Conservation (phyloP, 139 green algal species). For the Chloropicon primus region DNA sequence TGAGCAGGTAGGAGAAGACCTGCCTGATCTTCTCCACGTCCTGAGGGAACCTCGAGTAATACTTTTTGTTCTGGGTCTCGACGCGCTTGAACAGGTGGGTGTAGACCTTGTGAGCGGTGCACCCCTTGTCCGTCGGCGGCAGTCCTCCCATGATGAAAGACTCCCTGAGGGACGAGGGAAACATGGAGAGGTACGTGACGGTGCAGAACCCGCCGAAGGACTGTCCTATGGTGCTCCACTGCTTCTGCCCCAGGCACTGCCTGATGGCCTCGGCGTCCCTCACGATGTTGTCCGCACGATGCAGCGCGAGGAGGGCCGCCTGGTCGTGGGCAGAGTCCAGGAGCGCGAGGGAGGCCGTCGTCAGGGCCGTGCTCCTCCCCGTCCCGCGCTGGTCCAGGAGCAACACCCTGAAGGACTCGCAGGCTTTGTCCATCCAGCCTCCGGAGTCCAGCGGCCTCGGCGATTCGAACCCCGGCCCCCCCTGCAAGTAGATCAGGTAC, state of each 20-base stretch:
- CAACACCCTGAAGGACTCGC: constrained; percentile 55
- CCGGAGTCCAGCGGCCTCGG: constrained; percentile 35
- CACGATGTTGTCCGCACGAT: constrained; percentile 77
- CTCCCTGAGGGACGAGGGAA: constrained; percentile 28
- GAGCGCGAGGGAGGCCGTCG: constrained; percentile 2
- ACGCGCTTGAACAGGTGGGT: constrained; percentile 2
- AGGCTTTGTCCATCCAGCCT: constrained; percentile 66
- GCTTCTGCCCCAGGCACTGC: constrained; percentile 34
- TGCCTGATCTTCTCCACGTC: constrained; percentile 25
- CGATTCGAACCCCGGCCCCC: constrained; percentile 74
- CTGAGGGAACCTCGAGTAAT: constrained; percentile 54
- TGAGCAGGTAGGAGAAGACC: constrained; percentile 53
- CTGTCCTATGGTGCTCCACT: constrained; percentile 79
- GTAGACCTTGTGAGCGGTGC: constrained; percentile 2
- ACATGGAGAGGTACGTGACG: constrained; percentile 69
- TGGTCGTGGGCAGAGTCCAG: neutral
- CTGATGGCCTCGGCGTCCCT: constrained; percentile 70
- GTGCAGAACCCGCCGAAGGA: constrained; percentile 91
- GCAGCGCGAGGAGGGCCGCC: neutral
- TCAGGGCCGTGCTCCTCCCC: constrained; percentile 41
- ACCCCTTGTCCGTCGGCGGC: constrained; percentile 13
- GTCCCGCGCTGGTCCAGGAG: constrained; percentile 69
- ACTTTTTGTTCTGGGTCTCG: constrained; percentile 59
- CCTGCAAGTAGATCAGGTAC: constrained; percentile 34
- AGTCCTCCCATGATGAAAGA: constrained; percentile 25